Percentiles rank a stretch among this genome's conserved stretches.
phyloP scores from a whole-genome alignment of 2,329 filamentous ascomycete species.

The Penicillium concentricum region DNA sequence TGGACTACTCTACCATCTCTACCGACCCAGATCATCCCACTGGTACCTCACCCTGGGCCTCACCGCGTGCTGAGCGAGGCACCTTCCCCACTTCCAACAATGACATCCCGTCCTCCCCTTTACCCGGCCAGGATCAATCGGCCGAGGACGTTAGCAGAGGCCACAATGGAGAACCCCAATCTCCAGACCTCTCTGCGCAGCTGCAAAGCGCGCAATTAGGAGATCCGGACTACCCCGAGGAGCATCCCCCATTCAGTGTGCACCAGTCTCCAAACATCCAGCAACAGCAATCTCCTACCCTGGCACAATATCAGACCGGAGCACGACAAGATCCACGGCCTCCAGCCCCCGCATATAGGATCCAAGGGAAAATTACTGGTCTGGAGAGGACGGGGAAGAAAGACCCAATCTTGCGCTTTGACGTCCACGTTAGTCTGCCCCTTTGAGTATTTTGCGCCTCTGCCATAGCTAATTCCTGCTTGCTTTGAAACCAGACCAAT shows the following conservation, averaged over 20 bases:
- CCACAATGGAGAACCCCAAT: conserved; percentile 30
- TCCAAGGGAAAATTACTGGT: conserved; percentile 92
- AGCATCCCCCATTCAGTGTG: conserved; percentile 37
- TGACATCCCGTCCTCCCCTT: conserved; percentile 44
- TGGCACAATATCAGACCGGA: conserved; percentile 51
- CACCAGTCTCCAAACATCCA: conserved; percentile 40
- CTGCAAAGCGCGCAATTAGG: conserved; percentile 42
- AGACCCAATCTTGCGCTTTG: conserved; percentile 90
- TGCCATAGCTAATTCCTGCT: conserved; percentile 5
- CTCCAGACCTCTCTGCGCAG: conserved; percentile 46
- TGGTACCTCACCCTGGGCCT: conserved; percentile 64
- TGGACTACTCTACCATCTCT: conserved; percentile 65
- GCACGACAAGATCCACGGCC: conserved; percentile 37
- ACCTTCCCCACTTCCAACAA: conserved; percentile 35
- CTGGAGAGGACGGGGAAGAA: conserved; percentile 92
- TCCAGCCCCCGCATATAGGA: conserved; percentile 70
- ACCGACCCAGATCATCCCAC: conserved; percentile 59
- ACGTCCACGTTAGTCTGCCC: conserved; percentile 75
- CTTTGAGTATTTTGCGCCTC: conserved; percentile 1
- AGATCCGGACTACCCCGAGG: conserved; percentile 38
- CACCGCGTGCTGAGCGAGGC: conserved; percentile 53
- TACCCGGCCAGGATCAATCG: conserved; percentile 39
- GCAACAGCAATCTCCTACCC: conserved; percentile 43
- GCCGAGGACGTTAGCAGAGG: conserved; percentile 29
- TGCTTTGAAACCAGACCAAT: conserved; percentile 68